Evolutionary conservation across 2,329 filamentous ascomycete genomes (phyloP).

Genomic region (Monilinia laxa): DNA sequence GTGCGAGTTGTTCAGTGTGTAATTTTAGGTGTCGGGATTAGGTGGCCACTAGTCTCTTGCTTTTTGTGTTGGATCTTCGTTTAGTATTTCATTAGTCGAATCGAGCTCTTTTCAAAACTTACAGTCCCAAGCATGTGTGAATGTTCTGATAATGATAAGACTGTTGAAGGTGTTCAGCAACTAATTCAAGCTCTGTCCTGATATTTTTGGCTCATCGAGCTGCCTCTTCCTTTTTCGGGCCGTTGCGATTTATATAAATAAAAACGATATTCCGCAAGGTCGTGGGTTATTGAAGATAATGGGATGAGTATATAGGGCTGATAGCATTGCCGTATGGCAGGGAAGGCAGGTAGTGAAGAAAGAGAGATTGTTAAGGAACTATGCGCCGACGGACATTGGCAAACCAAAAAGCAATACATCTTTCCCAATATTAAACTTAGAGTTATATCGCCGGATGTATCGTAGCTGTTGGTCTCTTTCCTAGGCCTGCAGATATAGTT

Average conservation of each 20-base stretch:
- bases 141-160: not conserved
- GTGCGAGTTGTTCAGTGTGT: too few relatives aligned
- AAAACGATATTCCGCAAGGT: constrained; percentile 11
- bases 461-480: too few relatives aligned
- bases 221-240: constrained; percentile 13
- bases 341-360: not conserved
- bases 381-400: constrained; percentile 30
- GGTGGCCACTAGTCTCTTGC: not conserved
- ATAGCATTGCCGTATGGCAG: constrained; percentile 16
- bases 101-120: constrained; percentile 1
- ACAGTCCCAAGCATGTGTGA: not conserved
- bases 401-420: not conserved
- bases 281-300: constrained; percentile 14
- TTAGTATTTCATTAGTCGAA: not conserved
- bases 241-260: constrained; percentile 25
- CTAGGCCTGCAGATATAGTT: too few relatives aligned
- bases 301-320: constrained; percentile 17
- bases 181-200: constrained; percentile 4
- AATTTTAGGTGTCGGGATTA: not conserved
- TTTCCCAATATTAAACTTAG: not conserved
- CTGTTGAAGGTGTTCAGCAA: not conserved
- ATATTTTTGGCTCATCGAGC: not conserved
- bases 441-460: too few relatives aligned
- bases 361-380: not conserved
- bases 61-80: not conserved